Conservation (phyloP, 331 rosid species). For the Spiraea crenata region DNA sequence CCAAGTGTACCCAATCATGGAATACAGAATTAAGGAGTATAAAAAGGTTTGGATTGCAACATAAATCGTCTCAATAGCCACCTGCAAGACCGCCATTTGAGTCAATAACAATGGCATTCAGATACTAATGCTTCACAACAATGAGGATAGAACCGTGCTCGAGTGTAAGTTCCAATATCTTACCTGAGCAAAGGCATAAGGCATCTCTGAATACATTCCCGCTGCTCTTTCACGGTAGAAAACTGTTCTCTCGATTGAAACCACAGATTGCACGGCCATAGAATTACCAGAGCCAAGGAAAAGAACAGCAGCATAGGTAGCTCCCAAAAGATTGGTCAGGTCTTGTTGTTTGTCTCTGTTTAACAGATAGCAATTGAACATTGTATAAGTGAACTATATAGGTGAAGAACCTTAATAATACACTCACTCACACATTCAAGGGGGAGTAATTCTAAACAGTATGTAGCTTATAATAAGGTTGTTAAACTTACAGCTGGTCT, state of each 20-base stretch:
- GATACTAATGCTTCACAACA: not conserved
- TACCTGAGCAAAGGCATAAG: constrained; percentile 34
- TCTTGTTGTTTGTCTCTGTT: constrained; percentile 19
- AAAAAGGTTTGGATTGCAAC: constrained; percentile 24
- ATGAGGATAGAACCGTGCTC: no score
- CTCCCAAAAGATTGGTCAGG: constrained; percentile 25
- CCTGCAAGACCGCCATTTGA: constrained; percentile 2
- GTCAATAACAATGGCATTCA: not conserved
- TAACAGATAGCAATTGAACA: not conserved
- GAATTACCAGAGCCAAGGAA: constrained; percentile 26
- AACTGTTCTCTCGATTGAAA: constrained; percentile 29
- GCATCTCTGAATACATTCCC: constrained; percentile 34
- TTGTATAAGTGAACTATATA: not conserved
- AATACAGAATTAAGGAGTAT: constrained; percentile 21
- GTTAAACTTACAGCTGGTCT: constrained; percentile 6
- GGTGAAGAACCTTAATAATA: no score
- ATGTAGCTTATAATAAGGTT: not conserved
- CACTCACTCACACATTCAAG: not conserved
- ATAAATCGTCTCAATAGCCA: constrained; percentile 29
- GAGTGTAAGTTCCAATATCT: not conserved
- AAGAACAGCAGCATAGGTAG: constrained; percentile 22
- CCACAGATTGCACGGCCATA: constrained; percentile 24
- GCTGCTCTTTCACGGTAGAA: constrained; percentile 36
- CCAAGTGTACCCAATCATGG: constrained; percentile 34
- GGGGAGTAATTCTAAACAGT: not conserved